Base-by-base conservation (phyloP, 23 red algal species). In the Cyanidioschyzon merolae region DNA sequence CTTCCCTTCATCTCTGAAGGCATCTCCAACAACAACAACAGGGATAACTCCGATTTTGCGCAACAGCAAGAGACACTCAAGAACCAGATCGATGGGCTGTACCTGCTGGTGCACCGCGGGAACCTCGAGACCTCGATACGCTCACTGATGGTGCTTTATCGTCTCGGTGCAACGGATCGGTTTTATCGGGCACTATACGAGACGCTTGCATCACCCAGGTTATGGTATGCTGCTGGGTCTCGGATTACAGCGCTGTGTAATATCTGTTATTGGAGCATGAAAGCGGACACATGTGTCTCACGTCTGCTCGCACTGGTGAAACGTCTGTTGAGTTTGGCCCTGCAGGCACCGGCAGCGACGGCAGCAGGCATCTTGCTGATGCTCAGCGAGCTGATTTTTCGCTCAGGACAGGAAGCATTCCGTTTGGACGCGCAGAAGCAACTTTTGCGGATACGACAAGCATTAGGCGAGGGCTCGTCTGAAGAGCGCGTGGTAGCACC, bases 221-320 rank as follows among this genome's bases (percentile, higher is more conserved):
- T 58, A 3, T 25, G 32, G n/a, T 32, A 25, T n/a, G 17, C 59
- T 31, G 34, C 39, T 16, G 40, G 58, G 29, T n/a, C 39, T 54
- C 21, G 35, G 0, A 74, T 76, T 35, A 80, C 86, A 37, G 90
- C 90, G 18, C 39, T 67, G 2, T 93, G 87, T 83, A 83, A 84
- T 54, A 74, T 93, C 27, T 38, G 86, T 38, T 76, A 76, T 76
- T 78, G 35, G 50, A 77, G 80, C 29, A 85, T 93, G 84, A 75
- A 80, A 50, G 57, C 59, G 34, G 90, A 93, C 58, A 79, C 80
- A 26, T 79, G 76, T 58, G 29, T 85, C 25, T 74, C 79, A 30
- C 87, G 92, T 0, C 37, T 90, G 15, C 71, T 84, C 34, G 92
- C 92, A 16, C 80, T 90, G 50, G 71, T 78, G 41, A 96, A 96